Evolutionary conservation across 176 grass and related monocot genomes (phyloP).

Genomic region (Puccinellia tenuiflora): DNA sequence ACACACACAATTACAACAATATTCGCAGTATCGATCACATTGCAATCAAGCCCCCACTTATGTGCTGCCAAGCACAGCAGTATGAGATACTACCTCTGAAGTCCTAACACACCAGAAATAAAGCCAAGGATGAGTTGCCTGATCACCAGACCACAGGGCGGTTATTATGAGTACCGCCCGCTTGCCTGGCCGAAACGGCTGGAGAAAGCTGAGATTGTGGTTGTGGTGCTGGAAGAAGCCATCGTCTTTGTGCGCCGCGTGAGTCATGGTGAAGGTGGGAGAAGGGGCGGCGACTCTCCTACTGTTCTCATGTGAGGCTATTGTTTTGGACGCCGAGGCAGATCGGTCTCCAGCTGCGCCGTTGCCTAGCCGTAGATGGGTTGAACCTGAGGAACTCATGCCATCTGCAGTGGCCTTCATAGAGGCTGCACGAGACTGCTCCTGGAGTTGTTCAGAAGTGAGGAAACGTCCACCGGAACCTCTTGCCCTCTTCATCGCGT

Average conservation of each 20-base stretch:
- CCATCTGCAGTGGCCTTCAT: neutral
- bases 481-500: constrained; percentile 72
- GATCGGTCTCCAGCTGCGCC: neutral
- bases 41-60: constrained; percentile 1
- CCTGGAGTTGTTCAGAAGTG: constrained; percentile 47
- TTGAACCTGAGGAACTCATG: constrained; percentile 12
- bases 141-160: constrained; percentile 17
- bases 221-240: constrained; percentile 26
- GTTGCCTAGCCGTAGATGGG: constrained; percentile 22
- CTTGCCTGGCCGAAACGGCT: constrained; percentile 16
- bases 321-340: neutral
- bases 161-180: neutral
- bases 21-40: neutral
- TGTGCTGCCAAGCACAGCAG: constrained; percentile 8
- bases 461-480: constrained; percentile 72
- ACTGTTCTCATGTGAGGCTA: constrained; percentile 4
- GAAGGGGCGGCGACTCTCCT: constrained; percentile 3
- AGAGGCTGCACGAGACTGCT: constrained; percentile 8
- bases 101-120: constrained; percentile 26
- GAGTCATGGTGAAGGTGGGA: constrained; percentile 14
- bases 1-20: constrained; percentile 12
- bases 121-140: constrained; percentile 92
- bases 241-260: neutral
- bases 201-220: constrained; percentile 41
- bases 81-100: constrained; percentile 2